Evolutionary conservation across 1,284 basidiomycete species (phyloP).

Genomic region (Heterobasidion parviporum): DNA sequence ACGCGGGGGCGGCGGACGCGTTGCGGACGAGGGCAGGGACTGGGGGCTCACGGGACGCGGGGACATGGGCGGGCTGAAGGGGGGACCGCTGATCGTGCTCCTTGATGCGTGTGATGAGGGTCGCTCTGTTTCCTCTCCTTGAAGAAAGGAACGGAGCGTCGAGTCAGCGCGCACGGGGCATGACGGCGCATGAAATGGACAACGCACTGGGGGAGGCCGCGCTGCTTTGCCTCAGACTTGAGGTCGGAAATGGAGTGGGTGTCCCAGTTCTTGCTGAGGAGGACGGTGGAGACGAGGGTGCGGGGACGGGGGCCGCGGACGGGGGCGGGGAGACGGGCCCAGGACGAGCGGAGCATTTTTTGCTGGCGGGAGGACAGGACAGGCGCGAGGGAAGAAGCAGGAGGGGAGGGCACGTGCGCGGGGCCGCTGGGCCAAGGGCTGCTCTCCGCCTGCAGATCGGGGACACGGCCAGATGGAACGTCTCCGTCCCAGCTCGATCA

Average conservation of each 20-base stretch:
- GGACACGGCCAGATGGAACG: not conserved
- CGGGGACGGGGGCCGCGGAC: slow-evolving; percentile 12
- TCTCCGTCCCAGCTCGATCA: not conserved
- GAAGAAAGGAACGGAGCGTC: slow-evolving; percentile 3
- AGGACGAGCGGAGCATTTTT: slow-evolving; percentile 28
- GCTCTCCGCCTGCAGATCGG: not conserved
- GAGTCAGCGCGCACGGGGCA: not conserved
- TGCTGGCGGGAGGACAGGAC: not conserved
- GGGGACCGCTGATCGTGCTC: slow-evolving; percentile 32
- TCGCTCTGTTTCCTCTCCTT: slow-evolving; percentile 55
- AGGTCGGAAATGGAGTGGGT: slow-evolving; percentile 54
- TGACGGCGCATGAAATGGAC: not conserved
- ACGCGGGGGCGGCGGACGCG: slow-evolving; percentile 25
- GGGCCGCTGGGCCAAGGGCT: not conserved
- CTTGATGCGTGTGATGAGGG: slow-evolving; percentile 45
- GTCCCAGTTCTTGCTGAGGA: slow-evolving; percentile 58
- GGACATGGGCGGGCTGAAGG: slow-evolving; percentile 11
- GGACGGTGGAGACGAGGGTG: slow-evolving; percentile 56
- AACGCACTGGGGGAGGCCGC: slow-evolving; percentile 58
- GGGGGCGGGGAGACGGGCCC: slow-evolving; percentile 10
- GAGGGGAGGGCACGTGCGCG: not conserved
- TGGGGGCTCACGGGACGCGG: slow-evolving; percentile 12
- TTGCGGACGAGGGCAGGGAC: slow-evolving; percentile 16
- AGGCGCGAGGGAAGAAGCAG: not conserved
- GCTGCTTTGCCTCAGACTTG: slow-evolving; percentile 54